Evolutionary conservation across 306 rosid genomes (phyloP), one percentile per base, ranked within the genome.

Genomic region (Astragalus glycyphyllos): DNA sequence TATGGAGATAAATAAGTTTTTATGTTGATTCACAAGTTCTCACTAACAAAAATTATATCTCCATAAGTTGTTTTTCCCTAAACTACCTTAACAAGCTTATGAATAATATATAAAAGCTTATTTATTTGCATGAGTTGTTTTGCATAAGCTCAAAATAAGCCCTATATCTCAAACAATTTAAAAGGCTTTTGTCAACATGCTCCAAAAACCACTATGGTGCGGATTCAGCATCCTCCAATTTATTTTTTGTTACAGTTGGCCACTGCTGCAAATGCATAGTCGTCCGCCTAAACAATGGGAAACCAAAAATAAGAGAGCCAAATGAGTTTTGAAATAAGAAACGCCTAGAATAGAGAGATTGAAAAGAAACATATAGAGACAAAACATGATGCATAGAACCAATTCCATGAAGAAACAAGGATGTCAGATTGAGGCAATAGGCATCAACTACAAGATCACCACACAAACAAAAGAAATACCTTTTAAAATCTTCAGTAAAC

Each of bases 401-500:
- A 26, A 65, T 40, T 57, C 84, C 75, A 92, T 92, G 97, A 85
- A 82, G 91, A 82, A 88, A 70, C 90, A 85, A 76, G 95, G 87
- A 58, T 88, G 91, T 80, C 88, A 88, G 80, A 81, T 92, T 55
- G 91, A 90, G 78, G 91, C 91, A 44, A 79, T 79, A 58, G 86
- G 73, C 45, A 82, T 92, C 71, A 83, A 71, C 85, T 90, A 85
- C 84, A 84, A 70, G 73, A 80, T 92, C 68, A 56, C 57, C 59
- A 80, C 66, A 54, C 72, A 73, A 7, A 79, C 69, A 55, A 68
- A 53, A 73, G 63, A 64, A 37, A 54, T 69, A 37, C 86, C 84
- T 62, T 80, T 87, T 3, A 79, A 79, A 73, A 78, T 80, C 55
- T 76, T 89, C 74, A 71, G 71, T 77, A 81, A 57, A 64, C 46